phyloP scores from a whole-genome alignment of 805 yeast species.

The Pichia heedii region DNA sequence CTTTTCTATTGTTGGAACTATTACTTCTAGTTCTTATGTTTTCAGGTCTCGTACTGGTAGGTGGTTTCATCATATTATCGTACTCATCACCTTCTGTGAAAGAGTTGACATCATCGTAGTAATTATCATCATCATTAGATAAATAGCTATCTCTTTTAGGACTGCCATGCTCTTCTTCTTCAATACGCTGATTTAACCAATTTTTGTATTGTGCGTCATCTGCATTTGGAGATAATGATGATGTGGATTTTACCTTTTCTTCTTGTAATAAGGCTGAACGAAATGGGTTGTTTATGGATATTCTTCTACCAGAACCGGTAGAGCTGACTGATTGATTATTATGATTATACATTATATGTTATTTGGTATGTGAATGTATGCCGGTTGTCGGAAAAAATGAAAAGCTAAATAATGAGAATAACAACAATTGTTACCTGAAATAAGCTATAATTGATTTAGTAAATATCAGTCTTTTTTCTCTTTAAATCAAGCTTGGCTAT shows the following conservation, averaged over 20 bases:
- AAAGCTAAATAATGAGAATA: no score
- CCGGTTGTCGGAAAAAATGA: no score
- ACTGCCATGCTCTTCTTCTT: conserved; percentile 23
- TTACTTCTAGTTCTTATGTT: conserved; percentile 11
- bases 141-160: conserved; percentile 6
- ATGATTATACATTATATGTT: conserved; percentile 27
- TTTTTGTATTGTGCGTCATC: conserved; percentile 37
- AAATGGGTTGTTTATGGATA: conserved; percentile 69
- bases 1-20: conserved; percentile 8
- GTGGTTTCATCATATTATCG: conserved; percentile 4
- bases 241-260: conserved; percentile 15
- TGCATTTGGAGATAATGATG: conserved; percentile 10
- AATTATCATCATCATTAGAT: conserved; percentile 18
- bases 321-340: conserved; percentile 25
- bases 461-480: no score
- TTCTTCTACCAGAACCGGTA: conserved; percentile 34
- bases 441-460: no score
- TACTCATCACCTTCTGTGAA: conserved; percentile 19
- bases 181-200: conserved; percentile 40
- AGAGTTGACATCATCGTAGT: conserved; percentile 33
- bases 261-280: conserved; percentile 36
- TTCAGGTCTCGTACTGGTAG: conserved; percentile 10
- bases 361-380: no score
- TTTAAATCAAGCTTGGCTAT: no score
- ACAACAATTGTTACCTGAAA: no score